Base-by-base conservation (phyloP, 441 rosid genomes). In the Mallotus japonicus region DNA sequence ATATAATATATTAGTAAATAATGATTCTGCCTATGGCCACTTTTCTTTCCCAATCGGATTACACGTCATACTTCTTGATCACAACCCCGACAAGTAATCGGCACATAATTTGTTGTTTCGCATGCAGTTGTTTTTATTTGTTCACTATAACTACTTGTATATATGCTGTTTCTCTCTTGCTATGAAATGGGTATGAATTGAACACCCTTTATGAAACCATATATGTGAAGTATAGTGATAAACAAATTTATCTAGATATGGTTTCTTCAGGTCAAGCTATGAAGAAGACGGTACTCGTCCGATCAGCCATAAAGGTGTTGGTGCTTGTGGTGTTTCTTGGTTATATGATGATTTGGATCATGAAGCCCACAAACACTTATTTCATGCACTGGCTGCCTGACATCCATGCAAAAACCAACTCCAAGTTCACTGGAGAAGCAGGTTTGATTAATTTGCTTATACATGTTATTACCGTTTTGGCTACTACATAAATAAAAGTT, bases 311-410 rank as follows among this genome's bases (percentile, higher is more conserved):
- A 62, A 73, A 20, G 75, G 22, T 83, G 56, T 22, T 77, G 20
- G 9, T 68, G 17, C 22, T 61, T 8, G 46, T 76, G 55, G 57
- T 84, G 42, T 81, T 83, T 74, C 67, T 86, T 61, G 89, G 89
- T 8, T 83, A 83, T 80, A 65, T 85, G 40, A 47, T 84, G 82
- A 64, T 87, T 28, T 87, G 91, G 86, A 24, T 76, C 69, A 65
- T 89, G 84, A 75, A 47, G 70, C 84, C 91, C 16, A 83, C 87
- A 1, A 73, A 82, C 28, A 62, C 71, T 3, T 83, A 71, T 65
- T 83, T 73, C 57, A 16, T 47, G 7, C 67, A 65, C 17, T 85
- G 89, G 89, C 54, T 68, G 56, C 85, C 84, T 62, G 14, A 75
- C 16, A 77, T 85, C 75, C 69, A 47, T 32, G 37, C 77, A 24